Evolutionary conservation across 1,139 yeast species (phyloP).

Genomic region (Sugiyamaella neomexicana): DNA sequence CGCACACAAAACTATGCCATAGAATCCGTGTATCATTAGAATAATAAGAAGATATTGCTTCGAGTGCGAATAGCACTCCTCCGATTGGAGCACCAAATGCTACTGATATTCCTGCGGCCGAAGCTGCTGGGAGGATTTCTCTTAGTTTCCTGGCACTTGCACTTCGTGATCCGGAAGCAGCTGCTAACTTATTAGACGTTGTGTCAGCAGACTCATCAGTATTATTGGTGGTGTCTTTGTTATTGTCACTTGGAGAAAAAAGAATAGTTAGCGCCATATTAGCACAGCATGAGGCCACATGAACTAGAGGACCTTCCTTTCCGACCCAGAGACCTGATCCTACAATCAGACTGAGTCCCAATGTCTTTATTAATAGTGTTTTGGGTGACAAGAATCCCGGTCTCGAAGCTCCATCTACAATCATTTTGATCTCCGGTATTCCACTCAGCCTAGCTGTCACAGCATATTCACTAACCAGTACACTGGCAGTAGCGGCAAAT

Average conservation of each 20-base stretch:
- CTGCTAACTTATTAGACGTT: background rate
- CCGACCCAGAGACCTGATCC: slow-evolving; percentile 90
- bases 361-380: slow-evolving; percentile 52
- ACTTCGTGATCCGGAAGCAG: slow-evolving; percentile 3
- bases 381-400: slow-evolving; percentile 49
- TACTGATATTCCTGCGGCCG: slow-evolving; percentile 90
- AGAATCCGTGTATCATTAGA: slow-evolving; percentile 59
- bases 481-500: slow-evolving; percentile 40
- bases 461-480: slow-evolving; percentile 42
- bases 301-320: slow-evolving; percentile 92
- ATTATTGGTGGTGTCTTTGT: background rate
- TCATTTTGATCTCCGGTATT: slow-evolving; percentile 65
- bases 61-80: slow-evolving; percentile 85
- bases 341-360: slow-evolving; percentile 62
- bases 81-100: slow-evolving; percentile 96
- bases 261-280: slow-evolving; percentile 41
- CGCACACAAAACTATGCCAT: slow-evolving; percentile 82
- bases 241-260: slow-evolving; percentile 15
- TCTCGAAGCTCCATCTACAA: slow-evolving; percentile 60
- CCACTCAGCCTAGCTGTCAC: slow-evolving; percentile 62
- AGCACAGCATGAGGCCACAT: slow-evolving; percentile 73
- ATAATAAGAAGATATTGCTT: slow-evolving; percentile 59
- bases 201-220: background rate
- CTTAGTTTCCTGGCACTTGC: slow-evolving; percentile 30
- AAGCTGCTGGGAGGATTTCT: slow-evolving; percentile 78